These are phyloP conservation scores for Collybiopsis confluens DNA, from an alignment of 768 basidiomycete genomes.

Conservation along the genomic window DNA sequence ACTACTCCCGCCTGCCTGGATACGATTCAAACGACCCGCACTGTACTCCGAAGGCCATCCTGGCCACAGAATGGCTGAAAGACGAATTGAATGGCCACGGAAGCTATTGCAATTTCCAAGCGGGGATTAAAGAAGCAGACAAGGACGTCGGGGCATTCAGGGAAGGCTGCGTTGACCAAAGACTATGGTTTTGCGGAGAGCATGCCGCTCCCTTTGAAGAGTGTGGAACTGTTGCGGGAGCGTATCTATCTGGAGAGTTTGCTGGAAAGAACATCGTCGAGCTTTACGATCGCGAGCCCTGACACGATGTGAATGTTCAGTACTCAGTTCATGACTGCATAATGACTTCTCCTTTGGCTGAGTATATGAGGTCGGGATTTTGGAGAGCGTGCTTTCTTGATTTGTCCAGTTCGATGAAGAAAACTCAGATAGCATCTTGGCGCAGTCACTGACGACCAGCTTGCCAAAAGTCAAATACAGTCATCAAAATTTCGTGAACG, in stretches of 20 bases:
- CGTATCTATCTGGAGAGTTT: constrained; percentile 13
- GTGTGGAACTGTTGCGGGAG: constrained; percentile 17
- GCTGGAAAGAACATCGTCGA: constrained; percentile 10
- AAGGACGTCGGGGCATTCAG: constrained; percentile 15
- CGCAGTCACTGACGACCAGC: too few relatives aligned
- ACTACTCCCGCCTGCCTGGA: constrained; percentile 16
- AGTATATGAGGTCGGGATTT: too few relatives aligned
- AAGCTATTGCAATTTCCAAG: constrained; percentile 19
- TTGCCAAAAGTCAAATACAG: too few relatives aligned
- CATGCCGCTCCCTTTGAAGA: constrained; percentile 17
- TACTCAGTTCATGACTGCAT: too few relatives aligned
- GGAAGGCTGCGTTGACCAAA: constrained; percentile 11
- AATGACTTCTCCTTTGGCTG: too few relatives aligned
- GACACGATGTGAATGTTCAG: too few relatives aligned
- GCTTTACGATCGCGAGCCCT: not conserved
- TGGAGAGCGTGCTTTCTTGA: too few relatives aligned
- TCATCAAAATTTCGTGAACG: too few relatives aligned
- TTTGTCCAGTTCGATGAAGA: too few relatives aligned
- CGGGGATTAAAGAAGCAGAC: constrained; percentile 14
- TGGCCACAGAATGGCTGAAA: constrained; percentile 16
- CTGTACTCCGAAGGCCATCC: constrained; percentile 11
- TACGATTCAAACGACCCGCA: constrained; percentile 9
- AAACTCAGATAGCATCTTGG: too few relatives aligned
- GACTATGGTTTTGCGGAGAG: constrained; percentile 18
- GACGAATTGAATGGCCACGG: constrained; percentile 15